Evolutionary conservation across 192 early-diverging fungal genomes (phyloP).

Genomic region (Ramicandelaber brevisporus): DNA sequence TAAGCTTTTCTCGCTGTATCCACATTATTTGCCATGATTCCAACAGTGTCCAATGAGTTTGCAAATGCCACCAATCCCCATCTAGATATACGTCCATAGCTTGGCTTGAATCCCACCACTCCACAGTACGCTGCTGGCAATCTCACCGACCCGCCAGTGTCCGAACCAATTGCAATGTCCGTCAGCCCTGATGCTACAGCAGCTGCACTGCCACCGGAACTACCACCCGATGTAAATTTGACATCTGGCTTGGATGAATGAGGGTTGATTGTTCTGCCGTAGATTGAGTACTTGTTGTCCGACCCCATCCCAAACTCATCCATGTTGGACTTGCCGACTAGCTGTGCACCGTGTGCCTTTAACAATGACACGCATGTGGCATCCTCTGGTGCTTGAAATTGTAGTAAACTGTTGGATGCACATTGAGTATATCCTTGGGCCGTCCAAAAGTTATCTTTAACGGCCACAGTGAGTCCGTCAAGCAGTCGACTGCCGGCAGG

Average conservation of each 20-base stretch:
- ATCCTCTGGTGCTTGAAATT: slow-evolving; percentile 37
- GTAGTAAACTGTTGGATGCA: slow-evolving; percentile 5
- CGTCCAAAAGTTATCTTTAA: no score
- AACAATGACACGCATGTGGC: slow-evolving; percentile 45
- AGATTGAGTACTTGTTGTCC: slow-evolving; percentile 7
- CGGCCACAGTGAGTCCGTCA: no score
- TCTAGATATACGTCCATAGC: slow-evolving; percentile 66
- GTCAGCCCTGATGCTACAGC: slow-evolving; percentile 66
- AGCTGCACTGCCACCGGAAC: slow-evolving; percentile 76
- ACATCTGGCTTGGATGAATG: background rate
- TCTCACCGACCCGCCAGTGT: slow-evolving; percentile 87
- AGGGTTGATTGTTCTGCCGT: slow-evolving; percentile 12
- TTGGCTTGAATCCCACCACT: slow-evolving; percentile 77
- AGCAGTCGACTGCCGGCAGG: no score
- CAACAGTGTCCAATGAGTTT: slow-evolving; percentile 70
- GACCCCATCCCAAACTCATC: slow-evolving; percentile 96
- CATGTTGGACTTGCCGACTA: slow-evolving; percentile 73
- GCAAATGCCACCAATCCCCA: slow-evolving; percentile 66
- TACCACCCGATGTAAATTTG: slow-evolving; percentile 39
- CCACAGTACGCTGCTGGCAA: slow-evolving; percentile 86
- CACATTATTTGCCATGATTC: slow-evolving; percentile 40
- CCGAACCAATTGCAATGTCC: slow-evolving; percentile 63
- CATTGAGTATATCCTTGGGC: background rate
- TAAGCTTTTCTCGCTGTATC: slow-evolving; percentile 12
- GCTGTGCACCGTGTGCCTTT: slow-evolving; percentile 25